phyloP scores from a whole-genome alignment of 2,329 filamentous ascomycete genomes.

The Didymella sp. region DNA sequence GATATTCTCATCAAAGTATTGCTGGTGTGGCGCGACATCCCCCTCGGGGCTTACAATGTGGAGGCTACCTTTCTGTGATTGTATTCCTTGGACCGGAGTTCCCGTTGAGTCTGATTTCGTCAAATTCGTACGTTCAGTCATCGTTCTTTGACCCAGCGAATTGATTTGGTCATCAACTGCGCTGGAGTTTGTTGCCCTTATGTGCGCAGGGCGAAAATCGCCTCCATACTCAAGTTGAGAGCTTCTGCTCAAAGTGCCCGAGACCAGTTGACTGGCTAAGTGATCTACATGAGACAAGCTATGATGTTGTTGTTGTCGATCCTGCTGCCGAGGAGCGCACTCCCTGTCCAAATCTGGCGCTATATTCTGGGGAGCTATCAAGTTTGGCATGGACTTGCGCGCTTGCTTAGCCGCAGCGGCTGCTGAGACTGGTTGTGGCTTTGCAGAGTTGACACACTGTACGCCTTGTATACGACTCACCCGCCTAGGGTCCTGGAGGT shows the following conservation, averaged over 20 bases:
- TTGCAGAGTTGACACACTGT: conserved; percentile 4
- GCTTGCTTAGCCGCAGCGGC: background rate
- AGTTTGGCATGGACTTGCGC: conserved; percentile 24
- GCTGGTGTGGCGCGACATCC: background rate
- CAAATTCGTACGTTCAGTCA: background rate
- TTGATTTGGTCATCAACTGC: too few relatives aligned
- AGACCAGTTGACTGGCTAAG: conserved; percentile 2
- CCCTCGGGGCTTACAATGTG: background rate
- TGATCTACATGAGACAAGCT: background rate
- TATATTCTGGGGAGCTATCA: conserved; percentile 1
- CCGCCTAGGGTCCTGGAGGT: background rate
- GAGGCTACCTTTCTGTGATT: conserved; percentile 8
- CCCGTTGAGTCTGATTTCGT: background rate
- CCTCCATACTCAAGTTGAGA: conserved; percentile 15
- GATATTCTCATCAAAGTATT: background rate
- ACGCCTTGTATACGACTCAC: background rate
- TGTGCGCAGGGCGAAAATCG: background rate
- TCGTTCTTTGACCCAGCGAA: background rate
- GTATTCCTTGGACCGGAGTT: background rate
- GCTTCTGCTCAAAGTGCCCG: conserved; percentile 7
- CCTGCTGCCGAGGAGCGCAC: background rate
- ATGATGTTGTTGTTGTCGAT: background rate
- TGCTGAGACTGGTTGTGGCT: conserved; percentile 2
- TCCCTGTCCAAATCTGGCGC: background rate
- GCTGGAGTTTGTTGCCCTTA: background rate